Conservation (phyloP, 805 yeast species). For the Starmerella sp. region DNA sequence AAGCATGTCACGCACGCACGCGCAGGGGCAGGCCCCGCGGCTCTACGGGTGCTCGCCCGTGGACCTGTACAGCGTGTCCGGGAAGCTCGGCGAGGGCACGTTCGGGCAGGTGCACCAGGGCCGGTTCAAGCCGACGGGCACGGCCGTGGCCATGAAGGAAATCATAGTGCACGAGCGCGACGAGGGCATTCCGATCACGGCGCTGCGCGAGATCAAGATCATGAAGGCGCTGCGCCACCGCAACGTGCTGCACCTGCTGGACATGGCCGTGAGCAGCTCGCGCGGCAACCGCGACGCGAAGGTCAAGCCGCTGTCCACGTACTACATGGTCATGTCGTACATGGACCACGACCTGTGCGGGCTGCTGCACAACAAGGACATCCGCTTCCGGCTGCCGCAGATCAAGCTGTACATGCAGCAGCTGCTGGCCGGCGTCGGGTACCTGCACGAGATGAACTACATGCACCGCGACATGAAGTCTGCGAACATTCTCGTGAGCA, state of each 20-base stretch:
- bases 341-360: constrained; percentile 91
- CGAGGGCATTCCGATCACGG: constrained; percentile 83
- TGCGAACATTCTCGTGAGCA: constrained; percentile 80
- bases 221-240: constrained; percentile 57
- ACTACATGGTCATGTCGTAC: constrained; percentile 84
- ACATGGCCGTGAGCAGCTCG: constrained; percentile 46
- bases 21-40: neutral
- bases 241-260: constrained; percentile 66
- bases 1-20: neutral
- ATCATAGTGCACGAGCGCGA: constrained; percentile 65
- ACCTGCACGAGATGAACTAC: constrained; percentile 51
- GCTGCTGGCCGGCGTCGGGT: constrained; percentile 66
- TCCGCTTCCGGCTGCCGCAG: constrained; percentile 49
- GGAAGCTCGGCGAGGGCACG: constrained; percentile 66
- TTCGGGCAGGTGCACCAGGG: constrained; percentile 87
- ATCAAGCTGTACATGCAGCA: constrained; percentile 77
- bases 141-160: constrained; percentile 76
- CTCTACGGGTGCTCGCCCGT: constrained; percentile 30
- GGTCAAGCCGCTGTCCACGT: constrained; percentile 30
- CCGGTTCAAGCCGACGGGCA: constrained; percentile 37
- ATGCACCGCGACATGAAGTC: constrained; percentile 91
- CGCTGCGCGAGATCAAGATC: constrained; percentile 80
- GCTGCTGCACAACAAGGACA: constrained; percentile 64
- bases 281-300: constrained; percentile 16
- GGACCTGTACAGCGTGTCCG: constrained; percentile 28